phyloP scores from a whole-genome alignment of 805 yeast genomes.

The Zygosaccharomyces pseudorouxii region DNA sequence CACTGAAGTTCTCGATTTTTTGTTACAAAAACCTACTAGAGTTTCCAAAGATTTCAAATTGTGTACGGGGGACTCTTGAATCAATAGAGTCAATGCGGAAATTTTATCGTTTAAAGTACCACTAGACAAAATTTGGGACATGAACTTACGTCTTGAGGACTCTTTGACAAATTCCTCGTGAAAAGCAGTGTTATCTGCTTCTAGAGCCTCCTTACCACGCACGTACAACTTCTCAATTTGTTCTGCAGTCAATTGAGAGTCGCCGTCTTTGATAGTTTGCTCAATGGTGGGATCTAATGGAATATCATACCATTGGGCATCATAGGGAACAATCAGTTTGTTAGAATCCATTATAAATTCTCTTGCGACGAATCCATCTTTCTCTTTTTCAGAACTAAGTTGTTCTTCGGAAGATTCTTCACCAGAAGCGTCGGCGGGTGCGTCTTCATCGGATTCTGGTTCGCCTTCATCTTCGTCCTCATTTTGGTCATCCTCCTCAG shows the following conservation, averaged over 20 bases:
- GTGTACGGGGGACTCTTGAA: constrained; percentile 94
- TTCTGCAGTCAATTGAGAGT: constrained; percentile 37
- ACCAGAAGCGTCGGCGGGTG: constrained; percentile 15
- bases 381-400: constrained; percentile 17
- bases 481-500: constrained; percentile 31
- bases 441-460: constrained; percentile 18
- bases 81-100: constrained; percentile 84
- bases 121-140: constrained; percentile 77
- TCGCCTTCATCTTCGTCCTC: constrained; percentile 26
- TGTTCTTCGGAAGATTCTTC: constrained; percentile 26
- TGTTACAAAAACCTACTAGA: constrained; percentile 70
- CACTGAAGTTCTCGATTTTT: constrained; percentile 91
- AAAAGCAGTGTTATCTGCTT: constrained; percentile 66
- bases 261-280: constrained; percentile 21
- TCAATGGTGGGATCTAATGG: constrained; percentile 38
- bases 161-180: constrained; percentile 68
- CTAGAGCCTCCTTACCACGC: constrained; percentile 62
- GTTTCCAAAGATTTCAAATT: constrained; percentile 79
- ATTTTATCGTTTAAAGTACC: constrained; percentile 97
- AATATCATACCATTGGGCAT: constrained; percentile 74
- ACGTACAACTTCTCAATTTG: constrained; percentile 58
- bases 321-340: constrained; percentile 54
- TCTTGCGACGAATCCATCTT: constrained; percentile 33
- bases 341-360: constrained; percentile 46
- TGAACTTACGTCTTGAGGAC: constrained; percentile 79